Conservation (phyloP, 306 rosid species). For the Glycine latifolia region DNA sequence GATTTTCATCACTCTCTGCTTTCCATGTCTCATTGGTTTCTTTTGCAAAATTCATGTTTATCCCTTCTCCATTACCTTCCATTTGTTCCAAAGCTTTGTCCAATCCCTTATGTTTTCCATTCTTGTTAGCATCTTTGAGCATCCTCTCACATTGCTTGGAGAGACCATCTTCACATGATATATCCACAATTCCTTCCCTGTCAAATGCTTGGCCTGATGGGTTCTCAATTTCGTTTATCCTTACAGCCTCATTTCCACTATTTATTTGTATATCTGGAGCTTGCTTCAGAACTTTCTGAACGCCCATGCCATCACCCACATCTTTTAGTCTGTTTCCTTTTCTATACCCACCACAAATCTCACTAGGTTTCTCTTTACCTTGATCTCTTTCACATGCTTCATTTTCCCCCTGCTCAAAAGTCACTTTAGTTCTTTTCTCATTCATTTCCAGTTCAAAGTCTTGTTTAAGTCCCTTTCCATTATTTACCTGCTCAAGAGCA, state of each 20-base stretch:
- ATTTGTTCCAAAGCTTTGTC: too few relatives aligned
- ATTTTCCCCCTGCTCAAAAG: constrained; percentile 35
- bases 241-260: constrained; percentile 42
- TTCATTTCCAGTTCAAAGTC: constrained; percentile 54
- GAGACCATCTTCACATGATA: background rate
- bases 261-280: constrained; percentile 45
- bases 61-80: too few relatives aligned
- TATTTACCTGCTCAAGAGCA: constrained; percentile 55
- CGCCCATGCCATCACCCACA: constrained; percentile 35
- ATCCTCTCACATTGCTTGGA: constrained; percentile 42
- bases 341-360: constrained; percentile 48
- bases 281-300: constrained; percentile 34
- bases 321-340: constrained; percentile 44
- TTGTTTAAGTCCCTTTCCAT: constrained; percentile 49
- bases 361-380: constrained; percentile 45
- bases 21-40: too few relatives aligned
- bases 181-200: constrained; percentile 44
- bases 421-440: constrained; percentile 47
- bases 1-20: too few relatives aligned
- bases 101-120: too few relatives aligned
- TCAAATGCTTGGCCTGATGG: constrained; percentile 45
- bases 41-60: too few relatives aligned
- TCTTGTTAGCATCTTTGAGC: constrained; percentile 34
- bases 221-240: constrained; percentile 41
- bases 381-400: constrained; percentile 47